Base-by-base conservation (phyloP, 306 rosid genomes). In the Parietaria judaica region DNA sequence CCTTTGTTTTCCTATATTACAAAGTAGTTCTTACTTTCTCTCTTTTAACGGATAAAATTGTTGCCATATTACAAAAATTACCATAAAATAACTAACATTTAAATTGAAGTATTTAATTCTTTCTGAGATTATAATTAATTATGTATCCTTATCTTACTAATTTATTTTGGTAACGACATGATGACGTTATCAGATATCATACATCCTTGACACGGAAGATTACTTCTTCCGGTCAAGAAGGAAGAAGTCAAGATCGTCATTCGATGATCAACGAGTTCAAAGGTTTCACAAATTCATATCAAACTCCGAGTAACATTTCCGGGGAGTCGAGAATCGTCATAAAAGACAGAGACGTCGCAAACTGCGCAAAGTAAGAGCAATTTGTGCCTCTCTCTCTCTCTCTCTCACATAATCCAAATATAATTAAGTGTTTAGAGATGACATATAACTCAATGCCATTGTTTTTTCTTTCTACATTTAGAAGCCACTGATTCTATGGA, bases 201-300 rank as follows among this genome's bases (percentile, higher is more conserved):
- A 88, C 72, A 92, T 88, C 51, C 84, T 88, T 39, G 96, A 88
- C 86, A 88, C 96, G 0, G 94, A 88, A 76, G 96, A 88, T 70
- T 88, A 77, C 79, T 88, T 88, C 86, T 80, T 77, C 78, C 96
- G 96, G 0, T 75, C 83, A 70, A 81, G 65, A 64, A 80, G 71
- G 60, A 75, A 23, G 1, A 87, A 49, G 65, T 69, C 43, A 66
- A 68, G 66, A 16, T 68, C 76, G 45, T 75, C 71, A 8, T 70
- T 31, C 58, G 45, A 49, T 63, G 79, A 73, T 8, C 69, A 68
- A 9, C 79, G 92, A 71, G 81, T 79, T 62, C 90, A 85, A 67
- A 74, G 90, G 74, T 88, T 73, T 65, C 88, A 60, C 77, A 85
- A 73, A 73, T 83, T 81, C 72, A 65, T 88, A 63, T 63, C 78